Evolutionary conservation across 768 basidiomycete species (phyloP).

Genomic region (Tylopilus plumbeoviolaceoides): DNA sequence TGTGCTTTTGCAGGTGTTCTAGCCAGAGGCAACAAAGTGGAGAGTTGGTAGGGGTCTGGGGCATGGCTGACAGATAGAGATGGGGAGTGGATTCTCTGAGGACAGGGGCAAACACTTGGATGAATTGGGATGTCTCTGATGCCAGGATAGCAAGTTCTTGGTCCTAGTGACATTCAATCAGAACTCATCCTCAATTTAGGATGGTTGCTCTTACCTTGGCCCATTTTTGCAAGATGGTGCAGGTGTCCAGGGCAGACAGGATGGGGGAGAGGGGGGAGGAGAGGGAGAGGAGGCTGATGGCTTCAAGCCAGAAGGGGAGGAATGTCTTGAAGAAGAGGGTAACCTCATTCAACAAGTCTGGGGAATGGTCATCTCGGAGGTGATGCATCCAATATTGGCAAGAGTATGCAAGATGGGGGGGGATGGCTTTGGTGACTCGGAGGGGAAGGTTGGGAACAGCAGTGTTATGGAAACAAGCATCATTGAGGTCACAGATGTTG

Average conservation of each 20-base stretch:
- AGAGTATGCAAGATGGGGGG: neutral
- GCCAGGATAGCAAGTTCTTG: no score
- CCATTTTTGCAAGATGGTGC: neutral
- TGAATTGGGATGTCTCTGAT: no score
- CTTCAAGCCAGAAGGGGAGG: no score
- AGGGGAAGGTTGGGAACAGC: neutral
- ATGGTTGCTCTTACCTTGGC: neutral
- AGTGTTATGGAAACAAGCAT: no score
- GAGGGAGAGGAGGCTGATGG: no score
- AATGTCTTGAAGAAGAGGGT: neutral
- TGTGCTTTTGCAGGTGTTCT: no score
- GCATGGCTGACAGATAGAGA: no score
- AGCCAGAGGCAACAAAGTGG: no score
- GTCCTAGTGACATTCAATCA: neutral
- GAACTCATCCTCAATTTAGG: neutral
- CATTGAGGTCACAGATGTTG: no score
- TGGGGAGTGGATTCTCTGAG: no score
- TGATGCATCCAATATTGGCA: neutral
- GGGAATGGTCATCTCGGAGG: neutral
- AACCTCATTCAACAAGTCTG: neutral
- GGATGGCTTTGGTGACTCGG: neutral
- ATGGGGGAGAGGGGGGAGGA: neutral
- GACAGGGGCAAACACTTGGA: no score
- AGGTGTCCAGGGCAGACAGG: neutral
- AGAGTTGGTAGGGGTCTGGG: no score